Percentiles rank a stretch among this genome's conserved stretches.
Evolutionary conservation across 1,284 basidiomycete genomes (phyloP).

Genomic region (Microbotryomycetes sp.): DNA sequence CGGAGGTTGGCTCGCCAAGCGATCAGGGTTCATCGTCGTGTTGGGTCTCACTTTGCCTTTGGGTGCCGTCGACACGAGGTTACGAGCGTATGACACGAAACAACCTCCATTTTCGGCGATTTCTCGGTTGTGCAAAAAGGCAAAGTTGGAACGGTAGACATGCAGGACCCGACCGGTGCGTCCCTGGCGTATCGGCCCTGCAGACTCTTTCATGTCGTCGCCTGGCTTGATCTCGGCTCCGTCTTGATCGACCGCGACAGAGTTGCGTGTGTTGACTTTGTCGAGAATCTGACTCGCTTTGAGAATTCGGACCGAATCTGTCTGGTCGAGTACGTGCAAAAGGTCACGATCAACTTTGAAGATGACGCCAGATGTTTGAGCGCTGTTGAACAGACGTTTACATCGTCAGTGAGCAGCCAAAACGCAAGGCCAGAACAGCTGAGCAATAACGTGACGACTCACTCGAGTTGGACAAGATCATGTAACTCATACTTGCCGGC

Average conservation of each 20-base stretch:
- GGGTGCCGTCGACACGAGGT: conserved; percentile 74
- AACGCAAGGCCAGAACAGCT: neutral
- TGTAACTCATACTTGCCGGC: conserved; percentile 92
- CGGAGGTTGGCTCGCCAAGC: conserved; percentile 40
- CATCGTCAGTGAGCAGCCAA: conserved; percentile 10
- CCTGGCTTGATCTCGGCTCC: conserved; percentile 68
- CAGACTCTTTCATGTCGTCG: conserved; percentile 89
- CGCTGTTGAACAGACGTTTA: conserved; percentile 48
- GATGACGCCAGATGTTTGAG: conserved; percentile 91
- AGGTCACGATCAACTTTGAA: conserved; percentile 94
- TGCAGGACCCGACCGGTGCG: conserved; percentile 93
- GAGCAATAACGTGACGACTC: conserved; percentile 41
- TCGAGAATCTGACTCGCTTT: conserved; percentile 85
- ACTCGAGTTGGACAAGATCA: conserved; percentile 95
- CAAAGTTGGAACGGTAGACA: conserved; percentile 89
- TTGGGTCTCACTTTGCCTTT: conserved; percentile 66
- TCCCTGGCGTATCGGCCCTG: conserved; percentile 50
- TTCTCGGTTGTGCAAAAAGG: conserved; percentile 90
- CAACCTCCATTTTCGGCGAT: conserved; percentile 85
- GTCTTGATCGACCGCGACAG: conserved; percentile 84
- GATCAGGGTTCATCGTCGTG: conserved; percentile 69
- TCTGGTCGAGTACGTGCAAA: conserved; percentile 93
- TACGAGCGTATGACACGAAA: conserved; percentile 70
- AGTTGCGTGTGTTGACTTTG: conserved; percentile 74
- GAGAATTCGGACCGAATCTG: conserved; percentile 79